Evolutionary conservation across 306 rosid genomes (phyloP), one percentile per base, ranked within the genome.

Genomic region (Citrullus colocynthis): DNA sequence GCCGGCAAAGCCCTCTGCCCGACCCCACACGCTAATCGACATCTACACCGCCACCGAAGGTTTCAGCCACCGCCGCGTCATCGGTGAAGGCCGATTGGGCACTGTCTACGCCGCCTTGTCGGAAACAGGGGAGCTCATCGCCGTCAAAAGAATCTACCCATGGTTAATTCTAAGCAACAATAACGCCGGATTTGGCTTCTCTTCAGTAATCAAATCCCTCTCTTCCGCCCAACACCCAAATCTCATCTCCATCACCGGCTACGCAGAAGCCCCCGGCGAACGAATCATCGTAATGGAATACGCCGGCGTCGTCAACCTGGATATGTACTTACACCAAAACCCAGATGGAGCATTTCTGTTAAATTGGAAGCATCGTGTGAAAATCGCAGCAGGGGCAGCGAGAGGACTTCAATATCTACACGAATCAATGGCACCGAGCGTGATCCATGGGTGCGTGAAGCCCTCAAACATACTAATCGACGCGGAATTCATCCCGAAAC

Each of bases 201-300:
- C 93, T 4, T 83, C 91, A 0, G 80, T 85, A 6, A 70, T 94
- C 28, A 83, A 86, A 41, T 81, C 90, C 59, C 89, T 95, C 52
- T 90, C 96, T 24, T 77, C 74, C 34, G 96, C 97, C 8, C 96
- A 90, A 18, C 95, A 95, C 82, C 93, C 95, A 32, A 85, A 92
- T 73, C 54, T 92, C 17, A 95, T 95, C 5, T 88, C 96, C 2
- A 90, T 95, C 16, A 30, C 84, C n/a, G 97, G 97, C 3, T 92
- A 82, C 81, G 88, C 96, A 1, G 97, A 95, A 83, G 98, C 91
- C 1, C 92, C 97, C 0, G 98, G 98, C 6, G 98, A 95, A 82
- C 87, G 98, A 76, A 81, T 92, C 66, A 79, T 95, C 66, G 60
- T 92, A 7, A 89, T 74, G 90, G 97, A 92, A 77, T 87, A 88